Evolutionary conservation across 148 eudicot genomes (phyloP), one percentile per base, ranked within the genome.

Genomic region (Cornus controversa): DNA sequence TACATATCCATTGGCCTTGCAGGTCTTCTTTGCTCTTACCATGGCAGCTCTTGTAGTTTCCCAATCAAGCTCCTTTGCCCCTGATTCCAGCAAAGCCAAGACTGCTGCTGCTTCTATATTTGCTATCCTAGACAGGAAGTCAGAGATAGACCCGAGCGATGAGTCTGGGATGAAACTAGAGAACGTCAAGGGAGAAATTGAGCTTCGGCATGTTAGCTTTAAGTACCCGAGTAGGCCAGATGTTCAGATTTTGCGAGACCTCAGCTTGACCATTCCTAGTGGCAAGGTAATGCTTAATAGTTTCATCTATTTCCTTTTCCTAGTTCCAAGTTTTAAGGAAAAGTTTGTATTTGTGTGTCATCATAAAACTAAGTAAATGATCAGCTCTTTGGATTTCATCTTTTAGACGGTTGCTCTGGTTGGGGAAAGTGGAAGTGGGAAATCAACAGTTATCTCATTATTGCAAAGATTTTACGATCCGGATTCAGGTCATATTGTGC

Each of bases 361-460:
- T 16, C n/a, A n/a, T 13, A 58, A 2, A 58, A 22, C 2, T 6
- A 37, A 37, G 5, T 37, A 37, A 2, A 6, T 37, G 42, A 37
- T 37, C 42, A 37, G 42, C 42, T 37, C 42, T 37, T 37, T 37
- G 42, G 42, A 37, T 67, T 23, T 40, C 18, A n/a, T 67, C 27
- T 57, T 68, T 20, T 82, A 91, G 94, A 83, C 90, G 2, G 89
- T 92, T 63, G 97, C 94, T 73, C 75, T 92, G 9, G 97, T 92
- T 66, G 97, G 97, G 65, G 97, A 92, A 77, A 92, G 97, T 78
- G 97, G 97, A 57, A 83, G 97, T 25, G 94, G 94, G 57, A 92
- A 92, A 86, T 92, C 97, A 72, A 90, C 94, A 26, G 94, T 90
- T 37, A 86, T 92, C 29, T 88, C 94, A n/a, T 79, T 92, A 25